A percentile compares a stretch with the other conserved stretches of the same genome.
These are phyloP conservation scores for Psilocybe tampanensis DNA, from an alignment of 768 basidiomycete species.

Conservation along the genomic window DNA sequence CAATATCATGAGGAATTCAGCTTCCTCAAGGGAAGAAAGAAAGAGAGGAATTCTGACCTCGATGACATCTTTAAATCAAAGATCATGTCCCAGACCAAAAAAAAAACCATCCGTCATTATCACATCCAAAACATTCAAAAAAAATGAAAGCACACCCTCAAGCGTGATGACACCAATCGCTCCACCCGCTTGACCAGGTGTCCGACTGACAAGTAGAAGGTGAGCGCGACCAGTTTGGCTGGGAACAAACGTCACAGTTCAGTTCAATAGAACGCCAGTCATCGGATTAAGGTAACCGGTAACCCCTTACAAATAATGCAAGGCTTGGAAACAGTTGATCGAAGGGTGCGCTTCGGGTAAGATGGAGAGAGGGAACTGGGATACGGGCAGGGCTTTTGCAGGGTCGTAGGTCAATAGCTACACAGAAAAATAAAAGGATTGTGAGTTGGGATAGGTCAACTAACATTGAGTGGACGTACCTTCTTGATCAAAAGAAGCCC, in stretches of 20 bases:
- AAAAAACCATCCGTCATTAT: neutral
- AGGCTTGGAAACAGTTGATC: constrained; percentile 93
- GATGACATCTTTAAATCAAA: constrained; percentile 59
- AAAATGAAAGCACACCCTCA: constrained; percentile 50
- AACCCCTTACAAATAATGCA: constrained; percentile 93
- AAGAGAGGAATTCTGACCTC: constrained; percentile 45
- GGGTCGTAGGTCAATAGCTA: constrained; percentile 91
- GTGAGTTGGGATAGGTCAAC: no score
- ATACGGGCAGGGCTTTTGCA: constrained; percentile 68
- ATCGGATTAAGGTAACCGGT: no score
- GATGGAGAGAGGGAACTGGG: constrained; percentile 76
- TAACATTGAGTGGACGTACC: constrained; percentile 41
- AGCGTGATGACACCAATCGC: constrained; percentile 91
- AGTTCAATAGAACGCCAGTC: no score
- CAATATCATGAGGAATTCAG: neutral
- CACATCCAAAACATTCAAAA: constrained; percentile 1
- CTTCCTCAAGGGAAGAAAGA: neutral
- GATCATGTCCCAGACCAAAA: no score
- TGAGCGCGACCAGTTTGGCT: constrained; percentile 96
- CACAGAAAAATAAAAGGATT: neutral
- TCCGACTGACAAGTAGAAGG: constrained; percentile 80
- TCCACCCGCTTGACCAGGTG: constrained; percentile 82
- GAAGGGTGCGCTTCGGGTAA: constrained; percentile 87
- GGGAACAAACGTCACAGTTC: neutral
- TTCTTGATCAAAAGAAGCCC: constrained; percentile 81